Evolutionary conservation across 2,329 filamentous ascomycete genomes (phyloP), one percentile per base, ranked within the genome.

Genomic region (Penicillium sp.): DNA sequence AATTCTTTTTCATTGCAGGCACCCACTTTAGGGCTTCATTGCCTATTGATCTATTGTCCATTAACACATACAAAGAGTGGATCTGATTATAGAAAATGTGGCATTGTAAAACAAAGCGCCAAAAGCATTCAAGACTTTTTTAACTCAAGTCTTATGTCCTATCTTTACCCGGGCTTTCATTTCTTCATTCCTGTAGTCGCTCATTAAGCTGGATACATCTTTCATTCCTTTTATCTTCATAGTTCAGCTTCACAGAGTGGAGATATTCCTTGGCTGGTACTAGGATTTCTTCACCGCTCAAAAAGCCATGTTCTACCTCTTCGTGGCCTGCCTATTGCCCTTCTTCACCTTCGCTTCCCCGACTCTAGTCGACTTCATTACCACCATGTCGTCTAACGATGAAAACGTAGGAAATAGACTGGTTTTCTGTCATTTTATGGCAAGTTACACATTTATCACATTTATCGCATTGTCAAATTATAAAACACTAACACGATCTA

Each of bases 361-460:
- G 22, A 48, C 35, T 10, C 32, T 44, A 19, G 45, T 50, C 17
- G 12, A 32, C 15, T 40, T 37, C 39, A 31, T 29, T n/a, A 26
- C 28, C 22, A 35, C 17, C 1, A 49, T 45, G 42, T 6, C 22
- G 1, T 29, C 43, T 26, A 9, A 17, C 15, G 35, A 40, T 13
- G 34, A 39, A 44, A 41, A 37, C 3, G 34, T 35, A 12, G 50
- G 48, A 13, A 47, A 66, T 21, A 58, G 53, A 21, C 60, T 73
- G 4, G 71, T 74, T 6, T 73, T 73, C 43, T 70, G 67, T 49
- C 72, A 74, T 55, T 74, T 73, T 55, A 74, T 73, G 68, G 71
- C 69, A 45, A 53, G 59, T 28, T 13, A 21, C 4, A 17, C 26
- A 19, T 33, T 1, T 28, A 31, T 24, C 22, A n/a, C n/a, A n/a